phyloP scores from a whole-genome alignment of 2,329 filamentous ascomycete species.

The Thielaviopsis populi region DNA sequence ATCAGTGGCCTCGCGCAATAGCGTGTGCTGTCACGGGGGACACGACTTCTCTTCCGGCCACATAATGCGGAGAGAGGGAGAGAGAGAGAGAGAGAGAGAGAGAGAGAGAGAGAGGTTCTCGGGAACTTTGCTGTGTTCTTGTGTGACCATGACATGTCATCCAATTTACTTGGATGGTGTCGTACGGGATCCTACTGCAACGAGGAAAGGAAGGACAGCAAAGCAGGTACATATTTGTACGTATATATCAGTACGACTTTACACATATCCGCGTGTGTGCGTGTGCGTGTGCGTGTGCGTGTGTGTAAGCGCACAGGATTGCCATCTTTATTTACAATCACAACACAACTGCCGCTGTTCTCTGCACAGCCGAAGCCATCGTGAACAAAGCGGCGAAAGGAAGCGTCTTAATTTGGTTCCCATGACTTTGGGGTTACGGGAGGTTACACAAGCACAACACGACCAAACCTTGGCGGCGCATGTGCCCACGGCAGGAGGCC shows the following conservation, averaged over 20 bases:
- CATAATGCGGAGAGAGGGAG: neutral
- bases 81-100: neutral
- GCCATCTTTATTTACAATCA: too few relatives aligned
- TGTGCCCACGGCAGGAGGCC: neutral
- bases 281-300: neutral
- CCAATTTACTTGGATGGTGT: neutral
- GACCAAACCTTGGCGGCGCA: neutral
- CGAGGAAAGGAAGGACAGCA: neutral
- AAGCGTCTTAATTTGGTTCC: neutral
- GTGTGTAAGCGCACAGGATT: neutral
- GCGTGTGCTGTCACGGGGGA: too few relatives aligned
- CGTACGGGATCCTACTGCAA: neutral
- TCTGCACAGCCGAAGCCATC: neutral
- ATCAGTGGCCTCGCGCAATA: too few relatives aligned
- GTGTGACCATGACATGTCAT: neutral
- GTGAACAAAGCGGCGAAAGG: neutral
- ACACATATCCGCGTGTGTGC: neutral
- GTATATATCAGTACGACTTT: neutral
- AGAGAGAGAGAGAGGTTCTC: neutral
- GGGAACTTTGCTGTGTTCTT: neutral
- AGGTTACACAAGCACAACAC: neutral
- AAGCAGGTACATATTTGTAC: neutral
- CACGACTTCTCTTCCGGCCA: too few relatives aligned
- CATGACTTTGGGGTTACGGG: neutral
- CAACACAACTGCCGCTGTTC: neutral